phyloP scores from a whole-genome alignment of 2,329 filamentous ascomycete genomes.

The Aspergillus latus region DNA sequence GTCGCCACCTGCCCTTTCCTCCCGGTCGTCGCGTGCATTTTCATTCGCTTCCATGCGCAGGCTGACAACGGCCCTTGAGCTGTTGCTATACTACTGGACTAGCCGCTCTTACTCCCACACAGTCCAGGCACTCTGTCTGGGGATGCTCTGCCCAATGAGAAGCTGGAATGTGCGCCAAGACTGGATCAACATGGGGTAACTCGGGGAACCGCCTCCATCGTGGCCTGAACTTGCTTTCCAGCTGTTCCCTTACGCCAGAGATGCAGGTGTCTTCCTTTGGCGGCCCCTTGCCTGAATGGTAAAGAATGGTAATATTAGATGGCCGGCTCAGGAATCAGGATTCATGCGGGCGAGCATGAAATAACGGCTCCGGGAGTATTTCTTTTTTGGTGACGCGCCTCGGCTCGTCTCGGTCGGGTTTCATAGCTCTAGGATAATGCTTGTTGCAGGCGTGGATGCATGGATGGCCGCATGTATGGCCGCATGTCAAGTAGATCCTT shows the following conservation, averaged over 20 bases:
- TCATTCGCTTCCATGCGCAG: not conserved
- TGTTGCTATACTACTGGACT: not conserved
- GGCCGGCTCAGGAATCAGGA: not conserved
- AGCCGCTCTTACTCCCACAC: conserved; percentile 8
- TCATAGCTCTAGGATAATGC: not conserved
- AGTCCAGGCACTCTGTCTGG: not conserved
- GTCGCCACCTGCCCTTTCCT: no score
- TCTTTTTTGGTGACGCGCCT: conserved; percentile 1
- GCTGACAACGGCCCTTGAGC: not conserved
- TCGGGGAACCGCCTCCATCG: conserved; percentile 12
- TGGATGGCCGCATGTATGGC: not conserved
- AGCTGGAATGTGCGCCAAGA: conserved; percentile 8
- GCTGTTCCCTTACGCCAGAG: not conserved
- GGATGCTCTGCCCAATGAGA: conserved; percentile 10
- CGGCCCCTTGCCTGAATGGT: not conserved
- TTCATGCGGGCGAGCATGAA: not conserved
- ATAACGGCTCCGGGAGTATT: not conserved
- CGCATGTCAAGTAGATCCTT: conserved; percentile 3
- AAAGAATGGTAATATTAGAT: not conserved
- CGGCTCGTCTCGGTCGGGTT: conserved; percentile 1
- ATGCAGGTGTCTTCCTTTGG: not conserved
- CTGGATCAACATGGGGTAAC: conserved; percentile 20
- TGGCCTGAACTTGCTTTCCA: not conserved
- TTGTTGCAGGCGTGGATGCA: not conserved
- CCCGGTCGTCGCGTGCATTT: no score